Evolutionary conservation across 768 basidiomycete genomes (phyloP).

Genomic region (Psilocybe cyanescens): DNA sequence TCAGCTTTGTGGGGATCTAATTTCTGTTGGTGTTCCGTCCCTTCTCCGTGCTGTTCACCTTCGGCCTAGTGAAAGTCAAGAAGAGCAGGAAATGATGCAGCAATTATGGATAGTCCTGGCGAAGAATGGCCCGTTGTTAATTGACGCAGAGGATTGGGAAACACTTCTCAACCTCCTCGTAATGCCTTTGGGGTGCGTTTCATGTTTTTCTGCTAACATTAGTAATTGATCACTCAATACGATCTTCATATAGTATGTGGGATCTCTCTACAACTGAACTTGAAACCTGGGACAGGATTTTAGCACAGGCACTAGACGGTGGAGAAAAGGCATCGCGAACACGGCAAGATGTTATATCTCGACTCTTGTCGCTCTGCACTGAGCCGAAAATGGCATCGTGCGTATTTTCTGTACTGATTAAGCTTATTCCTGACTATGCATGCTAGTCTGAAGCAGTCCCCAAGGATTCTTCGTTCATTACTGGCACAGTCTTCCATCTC

Average conservation of each 20-base stretch:
- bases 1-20: conserved; percentile 49
- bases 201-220: background rate
- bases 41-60: conserved; percentile 38
- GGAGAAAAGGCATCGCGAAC: conserved; percentile 22
- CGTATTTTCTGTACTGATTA: background rate
- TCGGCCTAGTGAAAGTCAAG: conserved; percentile 25
- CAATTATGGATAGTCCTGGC: conserved; percentile 54
- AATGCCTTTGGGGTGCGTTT: conserved; percentile 50
- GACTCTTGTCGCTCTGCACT: conserved; percentile 30
- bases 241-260: conserved; percentile 42
- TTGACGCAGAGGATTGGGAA: conserved; percentile 36
- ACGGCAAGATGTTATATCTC: conserved; percentile 26
- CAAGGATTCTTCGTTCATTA: conserved; percentile 12
- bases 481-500: conserved; percentile 10
- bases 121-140: conserved; percentile 26
- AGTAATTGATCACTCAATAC: background rate
- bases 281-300: conserved; percentile 42
- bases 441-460: conserved; percentile 14
- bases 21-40: conserved; percentile 43
- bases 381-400: conserved; percentile 20
- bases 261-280: conserved; percentile 43
- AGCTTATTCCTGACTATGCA: background rate
- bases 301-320: conserved; percentile 33
- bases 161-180: conserved; percentile 47
- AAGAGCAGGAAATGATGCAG: conserved; percentile 38